Evolutionary conservation across 2,329 filamentous ascomycete species (phyloP).

Genomic region (Uncinocarpus reesii): DNA sequence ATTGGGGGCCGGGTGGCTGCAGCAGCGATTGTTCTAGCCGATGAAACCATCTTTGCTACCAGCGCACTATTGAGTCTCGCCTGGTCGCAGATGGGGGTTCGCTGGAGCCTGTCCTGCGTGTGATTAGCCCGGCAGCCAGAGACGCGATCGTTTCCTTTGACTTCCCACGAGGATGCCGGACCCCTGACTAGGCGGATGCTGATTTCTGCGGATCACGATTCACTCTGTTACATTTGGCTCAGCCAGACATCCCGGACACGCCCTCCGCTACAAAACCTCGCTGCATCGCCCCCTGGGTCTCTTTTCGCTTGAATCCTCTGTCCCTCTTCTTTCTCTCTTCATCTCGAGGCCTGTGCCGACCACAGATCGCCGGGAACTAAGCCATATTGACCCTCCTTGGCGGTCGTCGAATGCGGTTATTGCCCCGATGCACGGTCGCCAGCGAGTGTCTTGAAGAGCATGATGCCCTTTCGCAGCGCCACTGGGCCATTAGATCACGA

Average conservation of each 20-base stretch:
- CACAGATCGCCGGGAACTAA: too few species aligned
- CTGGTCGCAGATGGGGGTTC: too few species aligned
- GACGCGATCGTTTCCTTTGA: too few species aligned
- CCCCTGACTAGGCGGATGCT: background rate
- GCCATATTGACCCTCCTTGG: background rate
- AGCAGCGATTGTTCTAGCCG: constrained; percentile 5
- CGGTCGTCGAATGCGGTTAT: background rate
- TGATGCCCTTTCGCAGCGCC: too few species aligned
- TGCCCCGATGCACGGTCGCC: background rate
- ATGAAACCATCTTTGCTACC: background rate
- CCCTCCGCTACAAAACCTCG: background rate
- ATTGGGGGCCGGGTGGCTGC: background rate
- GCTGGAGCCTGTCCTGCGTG: background rate
- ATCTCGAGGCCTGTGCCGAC: background rate
- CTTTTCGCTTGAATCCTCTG: background rate
- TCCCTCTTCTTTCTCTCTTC: background rate
- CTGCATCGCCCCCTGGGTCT: background rate
- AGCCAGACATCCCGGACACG: constrained; percentile 25
- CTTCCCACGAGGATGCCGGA: too few species aligned
- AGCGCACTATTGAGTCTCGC: constrained; percentile 8
- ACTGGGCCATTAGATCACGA: background rate
- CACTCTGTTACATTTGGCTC: constrained; percentile 18
- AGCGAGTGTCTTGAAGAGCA: too few species aligned
- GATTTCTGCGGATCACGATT: constrained; percentile 2
- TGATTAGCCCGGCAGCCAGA: too few species aligned